Percentiles rank a stretch among this genome's conserved stretches.
Evolutionary conservation across 2,329 filamentous ascomycete genomes (phyloP).

Genomic region (Rutstroemia sp.): DNA sequence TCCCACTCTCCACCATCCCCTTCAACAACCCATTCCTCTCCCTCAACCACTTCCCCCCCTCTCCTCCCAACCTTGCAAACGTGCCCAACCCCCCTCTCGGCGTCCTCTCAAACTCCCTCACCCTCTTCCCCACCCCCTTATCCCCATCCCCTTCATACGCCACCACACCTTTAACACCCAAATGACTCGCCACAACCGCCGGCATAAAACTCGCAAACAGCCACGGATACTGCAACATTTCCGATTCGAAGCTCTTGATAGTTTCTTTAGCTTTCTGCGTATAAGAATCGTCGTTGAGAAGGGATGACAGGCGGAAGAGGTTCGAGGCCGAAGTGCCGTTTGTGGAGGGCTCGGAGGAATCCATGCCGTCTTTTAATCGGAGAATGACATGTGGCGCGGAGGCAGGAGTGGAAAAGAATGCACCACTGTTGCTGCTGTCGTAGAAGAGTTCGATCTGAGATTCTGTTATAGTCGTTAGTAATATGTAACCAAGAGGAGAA

Average conservation of each 20-base stretch:
- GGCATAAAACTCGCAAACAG: conserved; percentile 77
- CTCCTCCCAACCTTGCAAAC: conserved; percentile 20
- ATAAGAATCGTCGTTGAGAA: conserved; percentile 62
- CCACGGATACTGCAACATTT: conserved; percentile 89
- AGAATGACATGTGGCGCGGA: conserved; percentile 65
- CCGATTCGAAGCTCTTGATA: conserved; percentile 78
- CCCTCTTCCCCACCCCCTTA: conserved; percentile 16
- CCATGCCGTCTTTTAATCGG: conserved; percentile 90
- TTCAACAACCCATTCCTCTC: conserved; percentile 38
- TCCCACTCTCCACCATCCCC: conserved; percentile 29
- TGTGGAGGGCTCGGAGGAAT: conserved; percentile 80
- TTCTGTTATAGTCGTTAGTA: conserved; percentile 36
- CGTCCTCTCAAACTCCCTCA: conserved; percentile 29
- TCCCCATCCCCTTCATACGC: conserved; percentile 30
- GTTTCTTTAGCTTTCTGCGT: conserved; percentile 61
- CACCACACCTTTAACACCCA: conserved; percentile 58
- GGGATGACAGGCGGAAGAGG: conserved; percentile 67
- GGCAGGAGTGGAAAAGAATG: conserved; percentile 65
- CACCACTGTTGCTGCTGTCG: conserved; percentile 45
- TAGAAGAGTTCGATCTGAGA: conserved; percentile 72
- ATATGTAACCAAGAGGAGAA: neutral
- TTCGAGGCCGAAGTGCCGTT: conserved; percentile 86
- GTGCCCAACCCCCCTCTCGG: conserved; percentile 23
- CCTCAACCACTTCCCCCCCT: conserved; percentile 37
- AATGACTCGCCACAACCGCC: conserved; percentile 60